Conservation (phyloP, 495 filamentous ascomycete genomes). For the Xylaria sp. region DNA sequence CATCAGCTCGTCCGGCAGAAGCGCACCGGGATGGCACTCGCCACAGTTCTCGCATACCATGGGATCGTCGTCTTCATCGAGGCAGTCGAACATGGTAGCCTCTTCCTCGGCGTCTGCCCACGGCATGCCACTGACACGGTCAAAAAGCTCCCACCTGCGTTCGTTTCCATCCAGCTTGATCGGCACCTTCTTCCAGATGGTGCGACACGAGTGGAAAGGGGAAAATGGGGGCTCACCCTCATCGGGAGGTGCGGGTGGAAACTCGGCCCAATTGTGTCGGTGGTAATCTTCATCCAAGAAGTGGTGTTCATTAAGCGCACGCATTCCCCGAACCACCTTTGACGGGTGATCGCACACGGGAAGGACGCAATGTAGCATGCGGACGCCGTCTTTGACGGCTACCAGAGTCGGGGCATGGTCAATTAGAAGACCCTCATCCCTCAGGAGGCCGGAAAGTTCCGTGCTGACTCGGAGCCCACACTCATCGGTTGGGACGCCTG, state of each 20-base stretch:
- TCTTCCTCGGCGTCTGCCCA: slow-evolving; percentile 41
- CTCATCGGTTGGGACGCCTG: slow-evolving; percentile 49
- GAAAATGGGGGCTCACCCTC: slow-evolving; percentile 50
- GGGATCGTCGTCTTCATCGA: slow-evolving; percentile 41
- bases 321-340: slow-evolving; percentile 47
- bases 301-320: slow-evolving; percentile 20
- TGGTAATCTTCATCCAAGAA: slow-evolving; percentile 32
- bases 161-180: slow-evolving; percentile 38
- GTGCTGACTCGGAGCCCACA: slow-evolving; percentile 40
- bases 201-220: slow-evolving; percentile 42
- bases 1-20: slow-evolving; percentile 37
- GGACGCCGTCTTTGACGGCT: slow-evolving; percentile 38
- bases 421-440: slow-evolving; percentile 53
- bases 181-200: slow-evolving; percentile 55
- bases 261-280: slow-evolving; percentile 31
- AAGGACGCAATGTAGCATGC: slow-evolving; percentile 33
- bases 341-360: slow-evolving; percentile 30
- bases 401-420: slow-evolving; percentile 46
- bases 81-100: slow-evolving; percentile 40
- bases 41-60: slow-evolving; percentile 47
- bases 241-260: slow-evolving; percentile 46
- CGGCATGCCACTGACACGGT: slow-evolving; percentile 44
- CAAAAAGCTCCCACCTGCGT: slow-evolving; percentile 52
- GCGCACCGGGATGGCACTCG: slow-evolving; percentile 43
- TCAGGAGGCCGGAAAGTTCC: slow-evolving; percentile 49